Evolutionary conservation across 805 yeast species (phyloP).

Genomic region (Starmera dryadoides): DNA sequence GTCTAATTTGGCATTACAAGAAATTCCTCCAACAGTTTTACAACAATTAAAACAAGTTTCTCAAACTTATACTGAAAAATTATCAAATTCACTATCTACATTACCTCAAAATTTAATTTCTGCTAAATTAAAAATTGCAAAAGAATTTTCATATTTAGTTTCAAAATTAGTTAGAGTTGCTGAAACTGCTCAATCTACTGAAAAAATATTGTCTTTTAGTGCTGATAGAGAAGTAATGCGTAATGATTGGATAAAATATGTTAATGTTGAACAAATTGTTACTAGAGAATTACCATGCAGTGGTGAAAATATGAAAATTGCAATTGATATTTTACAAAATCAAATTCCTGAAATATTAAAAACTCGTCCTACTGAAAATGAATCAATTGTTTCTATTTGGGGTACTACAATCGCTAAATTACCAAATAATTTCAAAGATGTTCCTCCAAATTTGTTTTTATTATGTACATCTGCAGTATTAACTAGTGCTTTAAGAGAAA

Average conservation of each 20-base stretch:
- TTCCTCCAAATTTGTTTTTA: conserved; percentile 49
- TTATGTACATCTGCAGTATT: conserved; percentile 45
- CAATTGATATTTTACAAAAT: conserved; percentile 26
- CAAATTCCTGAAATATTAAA: conserved; percentile 28
- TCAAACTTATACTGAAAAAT: conserved; percentile 36
- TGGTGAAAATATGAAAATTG: conserved; percentile 22
- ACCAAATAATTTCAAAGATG: conserved; percentile 40
- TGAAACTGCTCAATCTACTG: conserved; percentile 45
- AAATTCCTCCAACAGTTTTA: conserved; percentile 51
- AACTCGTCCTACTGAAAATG: conserved; percentile 7
- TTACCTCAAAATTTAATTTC: conserved; percentile 43
- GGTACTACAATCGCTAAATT: conserved; percentile 31
- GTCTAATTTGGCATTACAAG: conserved; percentile 50
- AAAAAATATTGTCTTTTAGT: conserved; percentile 34
- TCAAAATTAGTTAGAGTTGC: conserved; percentile 47
- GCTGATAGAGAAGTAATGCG: conserved; percentile 43
- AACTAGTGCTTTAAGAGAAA: conserved; percentile 54
- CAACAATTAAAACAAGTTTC: conserved; percentile 48
- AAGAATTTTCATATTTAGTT: conserved; percentile 43
- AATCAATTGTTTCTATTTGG: conserved; percentile 15
- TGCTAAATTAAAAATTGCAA: conserved; percentile 49
- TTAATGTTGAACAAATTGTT: conserved; percentile 39
- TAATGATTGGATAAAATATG: conserved; percentile 46
- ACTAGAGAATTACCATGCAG: conserved; percentile 46
- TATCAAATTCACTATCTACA: conserved; percentile 31